phyloP scores from a whole-genome alignment of 2,329 filamentous ascomycete species.

The Fusarium pseudonygamai region DNA sequence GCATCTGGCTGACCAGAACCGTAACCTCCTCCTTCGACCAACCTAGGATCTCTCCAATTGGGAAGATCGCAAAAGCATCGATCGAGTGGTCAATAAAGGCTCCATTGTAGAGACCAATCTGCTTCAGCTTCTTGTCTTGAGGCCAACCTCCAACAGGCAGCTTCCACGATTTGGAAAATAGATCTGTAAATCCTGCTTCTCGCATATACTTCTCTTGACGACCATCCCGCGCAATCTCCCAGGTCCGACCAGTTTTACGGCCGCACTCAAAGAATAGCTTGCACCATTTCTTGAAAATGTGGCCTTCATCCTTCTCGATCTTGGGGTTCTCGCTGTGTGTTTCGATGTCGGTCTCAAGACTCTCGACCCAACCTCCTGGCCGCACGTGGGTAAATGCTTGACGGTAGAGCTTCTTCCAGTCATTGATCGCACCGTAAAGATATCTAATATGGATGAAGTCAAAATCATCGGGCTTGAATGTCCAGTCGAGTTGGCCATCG shows the following conservation, averaged over 20 bases:
- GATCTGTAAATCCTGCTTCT: slow-evolving; percentile 28
- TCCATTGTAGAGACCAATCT: slow-evolving; percentile 22
- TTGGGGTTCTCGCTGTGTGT: slow-evolving; percentile 26
- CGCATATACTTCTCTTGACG: slow-evolving; percentile 33
- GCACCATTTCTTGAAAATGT: slow-evolving; percentile 34
- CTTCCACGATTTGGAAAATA: slow-evolving; percentile 26
- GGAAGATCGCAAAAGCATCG: slow-evolving; percentile 27
- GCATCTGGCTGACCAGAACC: slow-evolving; percentile 24
- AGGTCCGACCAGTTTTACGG: slow-evolving; percentile 39
- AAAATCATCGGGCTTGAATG: slow-evolving; percentile 53
- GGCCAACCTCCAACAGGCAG: slow-evolving; percentile 29
- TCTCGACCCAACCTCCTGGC: slow-evolving; percentile 37
- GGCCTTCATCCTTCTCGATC: slow-evolving; percentile 18
- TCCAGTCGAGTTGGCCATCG: slow-evolving; percentile 55
- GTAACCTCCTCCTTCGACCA: slow-evolving; percentile 24
- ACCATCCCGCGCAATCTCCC: slow-evolving; percentile 34
- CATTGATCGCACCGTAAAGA: slow-evolving; percentile 64
- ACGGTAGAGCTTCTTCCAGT: slow-evolving; percentile 65
- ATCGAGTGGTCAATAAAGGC: slow-evolving; percentile 26
- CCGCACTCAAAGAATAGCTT: slow-evolving; percentile 39
- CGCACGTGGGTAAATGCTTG: slow-evolving; percentile 62
- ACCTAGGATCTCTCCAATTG: slow-evolving; percentile 25
- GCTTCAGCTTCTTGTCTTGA: slow-evolving; percentile 27
- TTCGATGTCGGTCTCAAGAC: slow-evolving; percentile 33
- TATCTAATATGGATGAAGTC: slow-evolving; percentile 69